phyloP scores from a whole-genome alignment of 345 rosid genomes.

The Cardamine chenopodiifolia region DNA sequence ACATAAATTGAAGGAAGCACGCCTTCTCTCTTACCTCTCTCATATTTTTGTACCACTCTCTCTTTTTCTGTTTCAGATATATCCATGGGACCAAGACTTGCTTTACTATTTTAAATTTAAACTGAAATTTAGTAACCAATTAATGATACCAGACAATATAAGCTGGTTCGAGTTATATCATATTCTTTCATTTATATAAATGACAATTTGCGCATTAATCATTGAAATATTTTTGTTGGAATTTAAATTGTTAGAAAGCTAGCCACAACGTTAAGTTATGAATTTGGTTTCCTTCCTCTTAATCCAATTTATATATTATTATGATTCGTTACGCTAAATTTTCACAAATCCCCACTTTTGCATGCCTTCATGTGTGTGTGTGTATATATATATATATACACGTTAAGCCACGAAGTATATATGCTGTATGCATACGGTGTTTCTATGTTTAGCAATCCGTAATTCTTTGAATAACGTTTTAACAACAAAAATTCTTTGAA shows the following conservation, averaged over 20 bases:
- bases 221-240: conserved; percentile 5
- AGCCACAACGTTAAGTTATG: conserved; percentile 76
- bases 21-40: conserved; percentile 40
- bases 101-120: conserved; percentile 10
- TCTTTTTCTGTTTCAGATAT: conserved; percentile 39
- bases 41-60: conserved; percentile 36
- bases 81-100: conserved; percentile 35
- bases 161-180: conserved; percentile 26
- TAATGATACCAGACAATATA: conserved; percentile 17
- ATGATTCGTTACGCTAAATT: conserved; percentile 97
- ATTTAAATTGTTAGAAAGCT: conserved; percentile 29
- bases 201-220: conserved; percentile 13
- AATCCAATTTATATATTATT: conserved; percentile 52
- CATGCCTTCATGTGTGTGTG: conserved; percentile 9
- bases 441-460: conserved; percentile 5
- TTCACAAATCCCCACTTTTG: conserved; percentile 72
- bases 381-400: too few relatives aligned
- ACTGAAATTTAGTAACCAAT: conserved; percentile 6
- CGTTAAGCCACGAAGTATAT: conserved; percentile 2
- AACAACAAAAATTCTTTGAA: neutral
- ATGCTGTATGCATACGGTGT: conserved; percentile 1
- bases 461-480: neutral
- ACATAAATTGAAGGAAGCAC: conserved; percentile 44
- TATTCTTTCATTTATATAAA: conserved; percentile 10
- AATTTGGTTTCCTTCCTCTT: conserved; percentile 44